Percentiles rank a stretch among this genome's conserved stretches.
Evolutionary conservation across 2,329 filamentous ascomycete species (phyloP).

Genomic region (Neonectria punicea): DNA sequence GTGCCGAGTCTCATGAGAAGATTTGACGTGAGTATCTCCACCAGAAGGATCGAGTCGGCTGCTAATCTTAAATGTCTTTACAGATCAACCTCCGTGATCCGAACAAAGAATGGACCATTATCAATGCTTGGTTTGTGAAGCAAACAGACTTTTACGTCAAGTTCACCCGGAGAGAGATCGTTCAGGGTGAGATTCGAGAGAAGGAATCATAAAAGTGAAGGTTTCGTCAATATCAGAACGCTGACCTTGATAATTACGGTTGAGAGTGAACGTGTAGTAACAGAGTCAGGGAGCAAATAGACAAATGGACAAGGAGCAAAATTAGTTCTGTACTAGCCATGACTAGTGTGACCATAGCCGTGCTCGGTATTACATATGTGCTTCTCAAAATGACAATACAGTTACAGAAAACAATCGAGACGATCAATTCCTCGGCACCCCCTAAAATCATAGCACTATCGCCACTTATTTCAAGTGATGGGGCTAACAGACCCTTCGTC

Average conservation of each 20-base stretch:
- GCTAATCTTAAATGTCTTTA: slow-evolving; percentile 14
- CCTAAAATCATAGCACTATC: too few species aligned
- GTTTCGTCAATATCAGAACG: not conserved
- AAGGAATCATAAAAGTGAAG: slow-evolving; percentile 5
- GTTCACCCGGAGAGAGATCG: slow-evolving; percentile 56
- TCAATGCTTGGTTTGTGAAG: slow-evolving; percentile 73
- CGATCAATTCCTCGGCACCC: too few species aligned
- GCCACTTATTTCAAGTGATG: too few species aligned
- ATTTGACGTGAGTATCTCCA: slow-evolving; percentile 31
- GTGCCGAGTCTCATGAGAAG: slow-evolving; percentile 55
- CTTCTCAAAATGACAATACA: too few species aligned
- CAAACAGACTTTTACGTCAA: slow-evolving; percentile 64
- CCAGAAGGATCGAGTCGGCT: accelerated
- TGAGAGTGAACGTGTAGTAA: accelerated
- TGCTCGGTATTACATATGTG: too few species aligned
- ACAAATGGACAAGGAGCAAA: not conserved
- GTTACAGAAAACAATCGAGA: too few species aligned
- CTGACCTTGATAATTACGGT: not conserved
- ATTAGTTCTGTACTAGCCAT: too few species aligned
- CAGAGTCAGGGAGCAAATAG: not conserved
- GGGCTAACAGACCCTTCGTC: too few species aligned
- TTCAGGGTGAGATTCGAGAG: slow-evolving; percentile 46
- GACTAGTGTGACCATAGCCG: too few species aligned
- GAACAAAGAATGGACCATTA: slow-evolving; percentile 65
- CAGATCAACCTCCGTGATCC: slow-evolving; percentile 67